Base-by-base conservation (phyloP, 768 basidiomycete species). In the Clathrus columnatus region DNA sequence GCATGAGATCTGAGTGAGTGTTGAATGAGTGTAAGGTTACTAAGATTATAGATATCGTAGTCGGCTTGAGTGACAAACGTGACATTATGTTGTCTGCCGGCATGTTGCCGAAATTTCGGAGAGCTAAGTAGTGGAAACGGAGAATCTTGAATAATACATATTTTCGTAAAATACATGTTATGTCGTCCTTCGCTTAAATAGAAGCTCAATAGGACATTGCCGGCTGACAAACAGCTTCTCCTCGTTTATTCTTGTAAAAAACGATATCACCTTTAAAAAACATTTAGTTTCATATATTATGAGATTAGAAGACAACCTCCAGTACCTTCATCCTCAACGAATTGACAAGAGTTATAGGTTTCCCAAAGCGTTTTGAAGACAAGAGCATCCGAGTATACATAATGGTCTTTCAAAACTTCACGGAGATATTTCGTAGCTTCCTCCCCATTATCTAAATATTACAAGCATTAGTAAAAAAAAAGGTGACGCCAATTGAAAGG, bases 381-480 rank as follows among this genome's bases (percentile, higher is more conserved):
- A 23, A 45, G 28, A 6, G 24, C 29, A 41, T 58, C 21, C 16
- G 50, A 48, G 49, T 8, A 21, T 56, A 52, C 42, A 62, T 84
- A 80, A 54, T 83, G 74, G 11, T 79, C 78, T 41, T 73, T 72
- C 44, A 84, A 72, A 6, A 83, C 70, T 16, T 65, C 68, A 66
- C 77, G 79, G 61, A 84, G 72, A 23, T 69, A 69, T 58, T 77
- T 70, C 6, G 82, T 84, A 1, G 81, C 77, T 54, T 75, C 63
- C 2, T 81, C 80, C 54, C 77, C 78, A 62, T 83, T 80, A 60
- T 83, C 80, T 83, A 44, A 5, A n/a, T 29, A 49, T 57, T 48
- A 28, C 48, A 47, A 23, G 28, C n/a, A 20, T 50, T 46, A 29
- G 65, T 69, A 55, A 59, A 72, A 70, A 74, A 58, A 23, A 24